Evolutionary conservation across 768 basidiomycete genomes (phyloP).

Genomic region (Clitopilus passeckerianus): DNA sequence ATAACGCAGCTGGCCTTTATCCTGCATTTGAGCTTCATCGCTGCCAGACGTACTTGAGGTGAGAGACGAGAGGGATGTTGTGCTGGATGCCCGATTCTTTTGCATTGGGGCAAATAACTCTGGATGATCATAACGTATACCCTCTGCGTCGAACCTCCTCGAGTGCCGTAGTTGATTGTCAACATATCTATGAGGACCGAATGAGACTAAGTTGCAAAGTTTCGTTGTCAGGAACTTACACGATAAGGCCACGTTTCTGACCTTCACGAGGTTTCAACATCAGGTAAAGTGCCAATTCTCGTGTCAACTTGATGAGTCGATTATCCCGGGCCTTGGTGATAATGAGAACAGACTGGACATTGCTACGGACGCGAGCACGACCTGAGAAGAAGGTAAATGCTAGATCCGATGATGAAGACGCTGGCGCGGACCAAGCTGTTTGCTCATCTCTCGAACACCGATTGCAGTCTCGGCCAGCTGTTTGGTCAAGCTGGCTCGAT

Average conservation of each 20-base stretch:
- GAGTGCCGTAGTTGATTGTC: conserved; percentile 87
- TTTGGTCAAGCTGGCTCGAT: conserved; percentile 75
- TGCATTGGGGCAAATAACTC: conserved; percentile 81
- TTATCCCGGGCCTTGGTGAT: conserved; percentile 98
- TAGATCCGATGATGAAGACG: not conserved
- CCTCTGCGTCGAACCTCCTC: conserved; percentile 89
- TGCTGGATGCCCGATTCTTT: conserved; percentile 68
- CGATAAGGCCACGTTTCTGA: conserved; percentile 72
- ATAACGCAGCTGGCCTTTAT: conserved; percentile 91
- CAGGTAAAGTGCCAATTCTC: conserved; percentile 90
- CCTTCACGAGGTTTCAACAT: conserved; percentile 80
- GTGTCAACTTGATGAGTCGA: conserved; percentile 89
- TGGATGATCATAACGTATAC: conserved; percentile 82
- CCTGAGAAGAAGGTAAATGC: conserved; percentile 39
- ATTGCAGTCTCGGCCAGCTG: conserved; percentile 96
- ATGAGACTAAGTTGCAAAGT: conserved; percentile 10
- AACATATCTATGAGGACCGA: conserved; percentile 64
- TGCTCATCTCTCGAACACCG: conserved; percentile 97
- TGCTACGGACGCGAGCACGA: conserved; percentile 84
- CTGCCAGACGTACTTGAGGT: conserved; percentile 38
- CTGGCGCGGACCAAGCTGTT: conserved; percentile 74
- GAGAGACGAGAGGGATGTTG: conserved; percentile 53
- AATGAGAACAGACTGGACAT: conserved; percentile 90
- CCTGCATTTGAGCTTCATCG: conserved; percentile 36
- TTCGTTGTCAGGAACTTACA: conserved; percentile 40